These are phyloP conservation scores for Lichtheimia hyalospora DNA, from an alignment of 371 early-diverging fungal species.

Conservation along the genomic window DNA sequence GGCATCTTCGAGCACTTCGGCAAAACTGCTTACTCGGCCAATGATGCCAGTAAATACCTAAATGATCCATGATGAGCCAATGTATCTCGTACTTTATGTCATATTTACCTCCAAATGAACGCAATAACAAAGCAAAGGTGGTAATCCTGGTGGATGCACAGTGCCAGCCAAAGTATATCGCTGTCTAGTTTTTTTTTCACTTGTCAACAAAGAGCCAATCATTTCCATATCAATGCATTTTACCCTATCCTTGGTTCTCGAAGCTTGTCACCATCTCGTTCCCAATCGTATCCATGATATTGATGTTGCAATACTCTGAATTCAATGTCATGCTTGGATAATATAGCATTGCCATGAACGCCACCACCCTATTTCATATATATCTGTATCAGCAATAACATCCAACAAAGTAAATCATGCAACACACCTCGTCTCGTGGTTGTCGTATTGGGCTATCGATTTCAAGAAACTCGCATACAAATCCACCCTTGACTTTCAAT, in stretches of 20 bases:
- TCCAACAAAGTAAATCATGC: background rate
- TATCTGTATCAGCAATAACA: background rate
- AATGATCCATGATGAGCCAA: background rate
- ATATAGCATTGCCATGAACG: conserved; percentile 83
- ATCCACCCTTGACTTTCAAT: conserved; percentile 62
- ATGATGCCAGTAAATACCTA: conserved; percentile 75
- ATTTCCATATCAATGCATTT: too few species aligned
- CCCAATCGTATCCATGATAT: conserved; percentile 76
- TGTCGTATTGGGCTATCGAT: conserved; percentile 59
- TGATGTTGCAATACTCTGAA: conserved; percentile 65
- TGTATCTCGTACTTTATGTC: background rate
- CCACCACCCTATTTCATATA: conserved; percentile 66
- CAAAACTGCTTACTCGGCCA: conserved; percentile 63
- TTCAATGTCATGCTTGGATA: conserved; percentile 65
- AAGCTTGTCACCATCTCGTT: conserved; percentile 51
- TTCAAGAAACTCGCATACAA: conserved; percentile 78
- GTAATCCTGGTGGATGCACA: conserved; percentile 43
- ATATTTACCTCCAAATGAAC: conserved; percentile 74
- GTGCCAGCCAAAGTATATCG: conserved; percentile 60
- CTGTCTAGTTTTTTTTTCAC: conserved; percentile 19
- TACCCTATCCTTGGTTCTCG: conserved; percentile 17
- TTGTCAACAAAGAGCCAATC: too few species aligned
- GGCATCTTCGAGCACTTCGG: conserved; percentile 71
- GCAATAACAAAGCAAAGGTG: conserved; percentile 58
- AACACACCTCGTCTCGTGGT: conserved; percentile 40